Conservation (phyloP, 345 rosid genomes). For the Kernera saxatilis region DNA sequence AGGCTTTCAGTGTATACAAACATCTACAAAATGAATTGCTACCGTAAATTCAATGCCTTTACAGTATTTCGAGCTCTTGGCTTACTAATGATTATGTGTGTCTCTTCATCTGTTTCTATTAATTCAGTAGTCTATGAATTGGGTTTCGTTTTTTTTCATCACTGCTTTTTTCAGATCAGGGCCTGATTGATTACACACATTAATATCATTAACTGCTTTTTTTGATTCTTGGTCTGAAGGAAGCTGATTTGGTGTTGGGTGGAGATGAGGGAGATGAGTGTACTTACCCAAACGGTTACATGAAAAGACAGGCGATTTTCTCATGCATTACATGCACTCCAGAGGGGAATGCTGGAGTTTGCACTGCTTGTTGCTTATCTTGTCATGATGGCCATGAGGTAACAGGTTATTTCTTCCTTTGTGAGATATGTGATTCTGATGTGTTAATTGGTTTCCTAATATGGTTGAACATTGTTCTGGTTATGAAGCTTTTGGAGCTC, state of each 20-base stretch:
- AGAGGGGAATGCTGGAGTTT: slow-evolving; percentile 85
- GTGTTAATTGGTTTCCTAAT: background rate
- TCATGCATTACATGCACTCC: slow-evolving; percentile 93
- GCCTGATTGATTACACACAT: too few relatives aligned
- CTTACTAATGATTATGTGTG: background rate
- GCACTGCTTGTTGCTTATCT: slow-evolving; percentile 92
- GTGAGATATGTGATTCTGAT: background rate
- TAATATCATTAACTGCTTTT: background rate
- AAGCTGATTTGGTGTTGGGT: slow-evolving; percentile 93
- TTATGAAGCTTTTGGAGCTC: slow-evolving; percentile 67
- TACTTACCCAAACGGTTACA: slow-evolving; percentile 74
- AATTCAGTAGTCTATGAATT: background rate
- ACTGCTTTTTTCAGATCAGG: background rate
- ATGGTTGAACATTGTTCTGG: background rate
- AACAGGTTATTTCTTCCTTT: background rate
- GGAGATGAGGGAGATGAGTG: slow-evolving; percentile 97
- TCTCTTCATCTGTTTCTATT: background rate
- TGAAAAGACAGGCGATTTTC: slow-evolving; percentile 93
- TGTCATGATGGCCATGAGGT: slow-evolving; percentile 99
- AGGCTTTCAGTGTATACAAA: background rate
- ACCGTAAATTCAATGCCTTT: too few relatives aligned
- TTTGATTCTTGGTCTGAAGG: slow-evolving; percentile 40
- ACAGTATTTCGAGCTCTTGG: background rate
- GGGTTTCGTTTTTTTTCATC: background rate
- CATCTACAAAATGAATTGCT: background rate